Evolutionary conservation across 1,284 basidiomycete species (phyloP).

Genomic region (Cryptococcus sp.): DNA sequence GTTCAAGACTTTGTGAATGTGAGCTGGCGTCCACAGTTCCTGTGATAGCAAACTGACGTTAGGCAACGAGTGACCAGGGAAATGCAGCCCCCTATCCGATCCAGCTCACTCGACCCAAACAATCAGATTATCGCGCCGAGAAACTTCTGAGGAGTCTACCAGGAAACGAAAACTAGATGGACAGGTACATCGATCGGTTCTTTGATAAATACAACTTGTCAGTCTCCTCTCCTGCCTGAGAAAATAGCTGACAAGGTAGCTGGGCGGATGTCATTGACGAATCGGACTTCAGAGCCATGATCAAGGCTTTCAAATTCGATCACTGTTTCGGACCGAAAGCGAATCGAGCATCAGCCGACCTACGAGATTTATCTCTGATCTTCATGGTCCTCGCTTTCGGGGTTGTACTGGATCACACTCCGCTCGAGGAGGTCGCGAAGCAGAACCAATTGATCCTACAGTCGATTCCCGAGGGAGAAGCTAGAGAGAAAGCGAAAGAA

Average conservation of each 20-base stretch:
- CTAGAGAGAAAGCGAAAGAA: not conserved
- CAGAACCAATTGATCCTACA: not conserved
- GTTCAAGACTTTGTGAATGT: slow-evolving; percentile 22
- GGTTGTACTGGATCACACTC: slow-evolving; percentile 20
- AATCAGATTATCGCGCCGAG: slow-evolving; percentile 2
- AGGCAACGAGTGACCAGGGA: too few species aligned
- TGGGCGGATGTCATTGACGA: slow-evolving; percentile 32
- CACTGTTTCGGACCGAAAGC: slow-evolving; percentile 9
- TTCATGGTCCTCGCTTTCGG: slow-evolving; percentile 32
- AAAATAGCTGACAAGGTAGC: not conserved
- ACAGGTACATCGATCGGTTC: slow-evolving; percentile 20
- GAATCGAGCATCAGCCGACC: slow-evolving; percentile 13
- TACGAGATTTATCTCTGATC: slow-evolving; percentile 31
- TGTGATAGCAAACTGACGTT: too few species aligned
- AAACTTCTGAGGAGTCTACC: slow-evolving; percentile 23
- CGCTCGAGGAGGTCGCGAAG: slow-evolving; percentile 2
- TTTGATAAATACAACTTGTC: slow-evolving; percentile 28
- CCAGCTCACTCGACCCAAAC: not conserved
- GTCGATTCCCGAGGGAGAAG: not conserved
- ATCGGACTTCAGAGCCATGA: slow-evolving; percentile 25
- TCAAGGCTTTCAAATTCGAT: slow-evolving; percentile 20
- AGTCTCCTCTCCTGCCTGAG: not conserved
- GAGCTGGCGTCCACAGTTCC: not conserved
- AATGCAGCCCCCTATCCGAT: slow-evolving; percentile 7
- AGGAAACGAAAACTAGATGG: slow-evolving; percentile 14